Evolutionary conservation across 1,139 yeast genomes (phyloP), one percentile per base, ranked within the genome.

Genomic region (Suzukiozyma palmioleophila): DNA sequence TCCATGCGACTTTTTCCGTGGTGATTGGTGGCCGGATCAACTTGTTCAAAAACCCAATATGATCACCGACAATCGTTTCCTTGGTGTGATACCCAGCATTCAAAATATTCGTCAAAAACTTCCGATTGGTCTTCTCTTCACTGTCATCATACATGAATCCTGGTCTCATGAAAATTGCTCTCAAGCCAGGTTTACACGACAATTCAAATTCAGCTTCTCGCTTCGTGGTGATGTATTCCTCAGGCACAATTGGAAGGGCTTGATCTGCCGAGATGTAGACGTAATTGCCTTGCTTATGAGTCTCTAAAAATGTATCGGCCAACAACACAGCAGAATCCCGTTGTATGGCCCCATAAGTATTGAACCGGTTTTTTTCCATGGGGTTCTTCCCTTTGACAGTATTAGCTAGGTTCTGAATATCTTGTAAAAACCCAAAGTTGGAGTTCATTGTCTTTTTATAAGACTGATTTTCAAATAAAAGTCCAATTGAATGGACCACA

Each of bases 401-500:
- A 37, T 56, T 59, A 26, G 61, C 56, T 35, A 66, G 48, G 26
- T 52, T 52, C 43, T 58, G 64, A 21, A 64, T 38, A 41, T 64
- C 71, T 39, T 54, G 59, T 42, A 62, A 53, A 30, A 60, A 48
- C 51, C 57, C 54, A 48, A 60, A 50, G 48, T 67, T 69, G 25
- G 77, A 64, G 39, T 75, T 75, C 46, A 78, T 62, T 11, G 68
- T 50, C 37, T 68, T 62, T 58, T 89, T 89, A 59, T 89, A 89
- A 27, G 73, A 62, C 40, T 66, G 77, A 47, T 83, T 75, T 50
- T 85, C 92, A 36, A 87, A 64, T 10, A 88, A 61, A 12, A 84
- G 69, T 0, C 97, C 97, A 44, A 89, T 69, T 0, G 92, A 75
- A 56, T 88, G 96, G n/a, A 89, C 90, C 2, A 88, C 92, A 0